Evolutionary conservation across 805 yeast genomes (phyloP).

Genomic region (Sugiyamaella floridensis): DNA sequence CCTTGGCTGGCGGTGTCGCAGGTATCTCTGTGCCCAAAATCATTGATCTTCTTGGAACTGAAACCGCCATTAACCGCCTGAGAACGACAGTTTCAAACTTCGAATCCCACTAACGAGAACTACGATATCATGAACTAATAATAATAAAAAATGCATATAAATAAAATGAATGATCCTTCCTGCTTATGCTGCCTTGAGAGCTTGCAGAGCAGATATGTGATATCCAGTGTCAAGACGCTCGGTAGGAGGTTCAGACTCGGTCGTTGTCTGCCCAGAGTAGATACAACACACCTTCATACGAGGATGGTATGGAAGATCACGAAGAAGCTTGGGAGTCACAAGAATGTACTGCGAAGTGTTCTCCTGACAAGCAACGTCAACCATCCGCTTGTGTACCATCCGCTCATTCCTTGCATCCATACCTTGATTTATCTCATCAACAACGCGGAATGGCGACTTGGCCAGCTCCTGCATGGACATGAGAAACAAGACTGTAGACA

Average conservation of each 20-base stretch:
- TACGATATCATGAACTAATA: not conserved
- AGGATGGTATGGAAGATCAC: constrained; percentile 67
- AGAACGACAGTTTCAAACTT: not conserved
- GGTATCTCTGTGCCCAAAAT: constrained; percentile 62
- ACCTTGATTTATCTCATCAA: constrained; percentile 98
- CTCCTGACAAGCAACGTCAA: constrained; percentile 67
- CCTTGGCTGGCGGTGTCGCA: constrained; percentile 60
- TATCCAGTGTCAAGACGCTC: not conserved
- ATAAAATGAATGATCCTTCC: not conserved
- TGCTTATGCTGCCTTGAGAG: not conserved
- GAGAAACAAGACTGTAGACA: constrained; percentile 82
- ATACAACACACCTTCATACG: constrained; percentile 85
- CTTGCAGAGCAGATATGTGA: not conserved
- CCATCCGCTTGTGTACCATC: constrained; percentile 76
- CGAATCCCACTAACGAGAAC: not conserved
- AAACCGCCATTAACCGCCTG: constrained; percentile 23
- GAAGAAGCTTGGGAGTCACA: constrained; percentile 85
- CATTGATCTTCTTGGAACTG: constrained; percentile 43
- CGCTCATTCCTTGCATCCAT: constrained; percentile 94
- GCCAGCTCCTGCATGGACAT: constrained; percentile 87
- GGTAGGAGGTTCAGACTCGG: not conserved
- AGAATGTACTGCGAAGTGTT: constrained; percentile 75
- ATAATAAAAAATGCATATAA: not conserved
- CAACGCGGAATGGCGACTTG: constrained; percentile 85
- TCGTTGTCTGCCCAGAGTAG: constrained; percentile 40